Percentiles rank a stretch among this genome's conserved stretches.
Evolutionary conservation across 768 basidiomycete species (phyloP).

Genomic region (Boletus patriciae): DNA sequence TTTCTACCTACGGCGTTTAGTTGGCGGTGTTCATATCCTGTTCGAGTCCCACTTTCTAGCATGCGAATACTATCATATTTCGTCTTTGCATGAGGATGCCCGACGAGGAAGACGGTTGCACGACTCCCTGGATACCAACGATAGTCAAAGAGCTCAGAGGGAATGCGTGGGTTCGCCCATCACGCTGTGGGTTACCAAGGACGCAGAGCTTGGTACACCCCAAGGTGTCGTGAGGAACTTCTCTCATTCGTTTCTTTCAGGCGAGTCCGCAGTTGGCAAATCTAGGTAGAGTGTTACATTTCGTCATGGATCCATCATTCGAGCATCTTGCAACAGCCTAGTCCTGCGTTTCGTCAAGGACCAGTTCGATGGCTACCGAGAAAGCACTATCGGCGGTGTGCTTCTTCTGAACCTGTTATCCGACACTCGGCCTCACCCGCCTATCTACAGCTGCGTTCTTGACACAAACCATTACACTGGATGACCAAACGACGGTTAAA

Average conservation of each 20-base stretch:
- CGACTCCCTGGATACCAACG: too few species aligned
- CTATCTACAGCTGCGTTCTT: slow-evolving; percentile 80
- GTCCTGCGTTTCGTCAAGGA: slow-evolving; percentile 96
- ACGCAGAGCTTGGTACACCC: too few species aligned
- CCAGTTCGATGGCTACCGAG: slow-evolving; percentile 93
- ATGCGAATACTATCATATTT: too few species aligned
- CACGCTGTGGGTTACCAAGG: too few species aligned
- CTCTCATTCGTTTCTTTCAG: slow-evolving; percentile 42
- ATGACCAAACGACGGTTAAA: slow-evolving; percentile 89
- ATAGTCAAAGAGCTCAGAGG: too few species aligned
- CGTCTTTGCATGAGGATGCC: too few species aligned
- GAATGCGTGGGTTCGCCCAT: too few species aligned
- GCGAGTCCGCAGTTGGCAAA: slow-evolving; percentile 98
- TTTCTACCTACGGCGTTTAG: background rate
- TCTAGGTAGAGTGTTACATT: slow-evolving; percentile 58
- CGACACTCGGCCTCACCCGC: slow-evolving; percentile 17
- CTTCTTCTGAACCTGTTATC: background rate
- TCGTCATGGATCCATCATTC: slow-evolving; percentile 26
- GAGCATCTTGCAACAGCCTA: slow-evolving; percentile 51
- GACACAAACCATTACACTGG: slow-evolving; percentile 93
- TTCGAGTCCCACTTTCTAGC: background rate
- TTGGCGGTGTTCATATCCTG: background rate
- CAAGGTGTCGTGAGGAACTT: too few species aligned
- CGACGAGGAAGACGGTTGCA: too few species aligned
- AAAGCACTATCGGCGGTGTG: slow-evolving; percentile 89